Conservation (phyloP, 1,284 basidiomycete genomes). For the Mycosarcoma maydis region DNA sequence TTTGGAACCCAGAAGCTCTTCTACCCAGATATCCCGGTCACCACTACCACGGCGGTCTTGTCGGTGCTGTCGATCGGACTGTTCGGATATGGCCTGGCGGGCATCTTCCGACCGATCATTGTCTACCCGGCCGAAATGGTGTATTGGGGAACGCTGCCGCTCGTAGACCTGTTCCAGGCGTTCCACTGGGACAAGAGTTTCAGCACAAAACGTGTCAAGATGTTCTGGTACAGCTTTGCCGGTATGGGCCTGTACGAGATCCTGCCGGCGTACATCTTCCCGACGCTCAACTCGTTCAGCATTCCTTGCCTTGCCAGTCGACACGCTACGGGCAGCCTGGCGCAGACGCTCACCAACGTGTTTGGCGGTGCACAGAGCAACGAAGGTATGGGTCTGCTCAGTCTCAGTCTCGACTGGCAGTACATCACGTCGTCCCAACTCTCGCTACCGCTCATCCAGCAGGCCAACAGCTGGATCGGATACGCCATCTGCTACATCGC, state of each 20-base stretch:
- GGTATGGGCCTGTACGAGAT: conserved; percentile 32
- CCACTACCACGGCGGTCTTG: conserved; percentile 72
- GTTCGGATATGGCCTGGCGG: conserved; percentile 75
- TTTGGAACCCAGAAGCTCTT: conserved; percentile 45
- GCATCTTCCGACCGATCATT: conserved; percentile 30
- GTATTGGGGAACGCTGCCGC: conserved; percentile 59
- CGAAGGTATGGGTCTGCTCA: conserved; percentile 57
- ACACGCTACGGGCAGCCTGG: conserved; percentile 68
- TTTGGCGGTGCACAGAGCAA: conserved; percentile 59
- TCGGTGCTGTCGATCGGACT: conserved; percentile 75
- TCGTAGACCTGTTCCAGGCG: conserved; percentile 57
- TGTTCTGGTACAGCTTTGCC: conserved; percentile 72
- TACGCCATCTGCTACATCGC: conserved; percentile 50
- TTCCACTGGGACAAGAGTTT: conserved; percentile 67
- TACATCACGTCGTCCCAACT: conserved; percentile 54
- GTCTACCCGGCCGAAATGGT: conserved; percentile 66
- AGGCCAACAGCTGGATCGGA: conserved; percentile 59
- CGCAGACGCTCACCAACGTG: conserved; percentile 52
- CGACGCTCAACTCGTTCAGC: conserved; percentile 60
- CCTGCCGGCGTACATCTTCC: conserved; percentile 70
- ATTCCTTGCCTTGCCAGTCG: conserved; percentile 70
- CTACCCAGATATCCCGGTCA: conserved; percentile 22
- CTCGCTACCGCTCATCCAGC: conserved; percentile 58
- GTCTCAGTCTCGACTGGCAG: conserved; percentile 51
- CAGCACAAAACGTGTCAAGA: conserved; percentile 70